Conservation (phyloP, 441 rosid genomes). For the Heliophila coronopifolia region DNA sequence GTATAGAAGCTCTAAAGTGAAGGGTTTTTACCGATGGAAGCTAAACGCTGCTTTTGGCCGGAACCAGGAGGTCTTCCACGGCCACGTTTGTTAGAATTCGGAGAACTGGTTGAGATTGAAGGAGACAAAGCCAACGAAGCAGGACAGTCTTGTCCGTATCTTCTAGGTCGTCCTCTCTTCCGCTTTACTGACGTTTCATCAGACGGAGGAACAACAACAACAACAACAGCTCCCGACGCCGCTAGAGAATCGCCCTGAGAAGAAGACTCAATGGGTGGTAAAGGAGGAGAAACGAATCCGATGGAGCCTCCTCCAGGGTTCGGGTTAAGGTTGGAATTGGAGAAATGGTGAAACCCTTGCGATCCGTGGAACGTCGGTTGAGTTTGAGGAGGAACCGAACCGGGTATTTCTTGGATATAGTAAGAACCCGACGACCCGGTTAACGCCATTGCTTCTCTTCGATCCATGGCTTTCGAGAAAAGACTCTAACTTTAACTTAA, state of each 20-base stretch:
- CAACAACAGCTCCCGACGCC: conserved; percentile 28
- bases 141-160: conserved; percentile 73
- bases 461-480: conserved; percentile 71
- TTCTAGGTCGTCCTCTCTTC: conserved; percentile 89
- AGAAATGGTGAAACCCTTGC: conserved; percentile 46
- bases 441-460: conserved; percentile 75
- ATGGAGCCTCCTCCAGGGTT: conserved; percentile 21
- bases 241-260: conserved; percentile 27
- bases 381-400: conserved; percentile 34
- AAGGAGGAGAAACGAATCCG: conserved; percentile 47
- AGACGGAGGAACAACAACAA: conserved; percentile 27
- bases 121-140: conserved; percentile 81
- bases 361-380: conserved; percentile 59
- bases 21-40: conserved; percentile 54
- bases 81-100: conserved; percentile 68
- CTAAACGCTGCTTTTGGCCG: conserved; percentile 68
- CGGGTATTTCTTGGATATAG: conserved; percentile 67
- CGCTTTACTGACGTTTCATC: conserved; percentile 53
- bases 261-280: conserved; percentile 57
- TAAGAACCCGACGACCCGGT: conserved; percentile 69
- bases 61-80: conserved; percentile 90
- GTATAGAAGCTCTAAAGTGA: no score
- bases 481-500: neutral
- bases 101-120: conserved; percentile 47
- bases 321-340: conserved; percentile 38